Evolutionary conservation across 2,329 filamentous ascomycete genomes (phyloP).

Genomic region (Teratosphaeria epicoccoides): DNA sequence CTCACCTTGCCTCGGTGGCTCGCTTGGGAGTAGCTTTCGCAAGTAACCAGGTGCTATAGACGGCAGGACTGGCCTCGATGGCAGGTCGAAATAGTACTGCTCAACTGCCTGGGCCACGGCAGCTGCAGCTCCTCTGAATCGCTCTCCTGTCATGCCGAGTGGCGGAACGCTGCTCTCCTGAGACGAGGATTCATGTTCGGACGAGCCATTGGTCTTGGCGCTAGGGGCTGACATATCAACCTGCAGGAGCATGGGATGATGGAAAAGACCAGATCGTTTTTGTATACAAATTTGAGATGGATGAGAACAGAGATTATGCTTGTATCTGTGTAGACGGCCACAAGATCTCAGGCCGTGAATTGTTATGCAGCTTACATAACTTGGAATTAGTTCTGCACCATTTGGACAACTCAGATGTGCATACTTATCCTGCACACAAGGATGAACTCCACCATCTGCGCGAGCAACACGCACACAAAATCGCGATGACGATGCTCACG

Average conservation of each 20-base stretch:
- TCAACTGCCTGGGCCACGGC: slow-evolving; percentile 76
- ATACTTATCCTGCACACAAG: not conserved
- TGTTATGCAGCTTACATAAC: not conserved
- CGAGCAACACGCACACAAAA: not conserved
- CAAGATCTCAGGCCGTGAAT: too few species aligned
- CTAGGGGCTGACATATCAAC: not conserved
- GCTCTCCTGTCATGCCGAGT: slow-evolving; percentile 59
- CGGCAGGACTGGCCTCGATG: slow-evolving; percentile 61
- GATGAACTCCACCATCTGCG: not conserved
- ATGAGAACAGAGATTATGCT: too few species aligned
- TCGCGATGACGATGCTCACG: not conserved
- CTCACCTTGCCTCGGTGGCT: slow-evolving; percentile 56
- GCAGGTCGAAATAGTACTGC: slow-evolving; percentile 69
- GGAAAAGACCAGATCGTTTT: too few species aligned
- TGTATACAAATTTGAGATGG: not conserved
- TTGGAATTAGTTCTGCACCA: not conserved
- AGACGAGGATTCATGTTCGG: not conserved
- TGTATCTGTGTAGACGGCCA: too few species aligned
- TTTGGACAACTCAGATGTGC: not conserved
- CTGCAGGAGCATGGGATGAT: too few species aligned
- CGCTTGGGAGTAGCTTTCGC: slow-evolving; percentile 60
- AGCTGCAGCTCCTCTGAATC: slow-evolving; percentile 68
- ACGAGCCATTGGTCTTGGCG: not conserved
- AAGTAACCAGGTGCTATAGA: slow-evolving; percentile 78
- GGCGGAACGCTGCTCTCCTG: slow-evolving; percentile 20